Evolutionary conservation across 208 protist species (phyloP).

Genomic region (Crithidia bombi): DNA sequence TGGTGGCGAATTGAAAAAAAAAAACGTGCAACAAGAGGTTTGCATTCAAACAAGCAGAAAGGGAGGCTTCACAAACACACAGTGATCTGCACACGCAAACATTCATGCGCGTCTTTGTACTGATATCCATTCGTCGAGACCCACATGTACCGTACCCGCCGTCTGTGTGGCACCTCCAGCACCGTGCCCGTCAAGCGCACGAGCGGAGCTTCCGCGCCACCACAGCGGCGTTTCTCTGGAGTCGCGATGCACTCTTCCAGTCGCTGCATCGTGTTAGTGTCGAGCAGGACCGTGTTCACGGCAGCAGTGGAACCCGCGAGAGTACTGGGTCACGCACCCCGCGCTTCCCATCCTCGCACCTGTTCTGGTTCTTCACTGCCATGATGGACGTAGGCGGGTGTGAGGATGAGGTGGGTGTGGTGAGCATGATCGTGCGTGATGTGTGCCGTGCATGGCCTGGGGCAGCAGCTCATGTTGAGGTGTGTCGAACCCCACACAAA

Average conservation of each 20-base stretch:
- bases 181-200: slow-evolving; percentile 4
- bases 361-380: slow-evolving; percentile 25
- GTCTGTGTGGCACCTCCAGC: slow-evolving; percentile 37
- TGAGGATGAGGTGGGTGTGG: slow-evolving; percentile 29
- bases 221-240: slow-evolving; percentile 20
- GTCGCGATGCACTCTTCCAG: slow-evolving; percentile 25
- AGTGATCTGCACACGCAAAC: too few species aligned
- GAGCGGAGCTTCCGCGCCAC: slow-evolving; percentile 25
- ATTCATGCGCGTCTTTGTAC: slow-evolving; percentile 33
- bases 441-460: slow-evolving; percentile 25
- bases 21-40: neutral
- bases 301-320: neutral
- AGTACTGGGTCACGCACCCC: neutral
- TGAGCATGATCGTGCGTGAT: slow-evolving; percentile 22
- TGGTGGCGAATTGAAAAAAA: too few species aligned
- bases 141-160: slow-evolving; percentile 10
- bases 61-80: neutral
- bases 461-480: slow-evolving; percentile 25
- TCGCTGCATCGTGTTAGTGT: slow-evolving; percentile 1
- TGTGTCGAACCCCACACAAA: slow-evolving; percentile 8
- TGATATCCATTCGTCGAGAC: slow-evolving; percentile 18
- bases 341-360: neutral
- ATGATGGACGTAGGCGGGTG: slow-evolving; percentile 24
- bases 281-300: neutral
- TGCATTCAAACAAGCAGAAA: neutral